Conservation (phyloP, 768 basidiomycete genomes). For the Lentinus brumalis region DNA sequence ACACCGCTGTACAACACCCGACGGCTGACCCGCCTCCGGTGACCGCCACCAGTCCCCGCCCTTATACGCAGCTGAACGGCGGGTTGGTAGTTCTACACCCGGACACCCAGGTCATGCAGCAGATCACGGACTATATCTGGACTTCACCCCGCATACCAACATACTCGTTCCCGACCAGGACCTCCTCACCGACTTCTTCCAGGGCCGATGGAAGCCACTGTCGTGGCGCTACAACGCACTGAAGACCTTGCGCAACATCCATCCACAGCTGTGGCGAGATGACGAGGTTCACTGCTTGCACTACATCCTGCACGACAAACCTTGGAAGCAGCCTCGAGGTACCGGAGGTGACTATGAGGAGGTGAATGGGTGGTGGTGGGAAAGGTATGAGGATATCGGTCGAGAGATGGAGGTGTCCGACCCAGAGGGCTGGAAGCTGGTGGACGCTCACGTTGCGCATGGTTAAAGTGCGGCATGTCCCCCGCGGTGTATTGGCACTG, state of each 20-base stretch:
- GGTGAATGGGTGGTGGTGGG: slow-evolving; percentile 82
- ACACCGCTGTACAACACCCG: slow-evolving; percentile 55
- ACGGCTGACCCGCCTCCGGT: slow-evolving; percentile 50
- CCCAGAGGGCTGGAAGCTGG: slow-evolving; percentile 50
- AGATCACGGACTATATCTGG: slow-evolving; percentile 58
- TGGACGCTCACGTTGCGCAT: slow-evolving; percentile 51
- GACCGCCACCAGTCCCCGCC: slow-evolving; percentile 56
- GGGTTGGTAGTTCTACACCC: slow-evolving; percentile 88
- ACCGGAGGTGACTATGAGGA: slow-evolving; percentile 48
- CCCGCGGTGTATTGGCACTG: too few relatives aligned
- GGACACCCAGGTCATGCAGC: slow-evolving; percentile 53
- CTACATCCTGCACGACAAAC: slow-evolving; percentile 86
- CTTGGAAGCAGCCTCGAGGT: slow-evolving; percentile 66
- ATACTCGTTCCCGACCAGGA: slow-evolving; percentile 92
- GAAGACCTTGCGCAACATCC: slow-evolving; percentile 77
- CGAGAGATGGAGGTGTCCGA: slow-evolving; percentile 47
- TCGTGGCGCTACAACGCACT: slow-evolving; percentile 92
- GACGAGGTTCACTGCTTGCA: slow-evolving; percentile 85
- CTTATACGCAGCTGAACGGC: slow-evolving; percentile 85
- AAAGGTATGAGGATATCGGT: slow-evolving; percentile 47
- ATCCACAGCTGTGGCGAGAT: slow-evolving; percentile 80
- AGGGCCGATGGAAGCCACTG: slow-evolving; percentile 75
- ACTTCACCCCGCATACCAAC: slow-evolving; percentile 53
- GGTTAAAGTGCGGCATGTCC: slow-evolving; percentile 3
- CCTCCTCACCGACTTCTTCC: slow-evolving; percentile 78